Evolutionary conservation across 768 basidiomycete species (phyloP), one percentile per base, ranked within the genome.

Genomic region (Pleurotus tuoliensis): DNA sequence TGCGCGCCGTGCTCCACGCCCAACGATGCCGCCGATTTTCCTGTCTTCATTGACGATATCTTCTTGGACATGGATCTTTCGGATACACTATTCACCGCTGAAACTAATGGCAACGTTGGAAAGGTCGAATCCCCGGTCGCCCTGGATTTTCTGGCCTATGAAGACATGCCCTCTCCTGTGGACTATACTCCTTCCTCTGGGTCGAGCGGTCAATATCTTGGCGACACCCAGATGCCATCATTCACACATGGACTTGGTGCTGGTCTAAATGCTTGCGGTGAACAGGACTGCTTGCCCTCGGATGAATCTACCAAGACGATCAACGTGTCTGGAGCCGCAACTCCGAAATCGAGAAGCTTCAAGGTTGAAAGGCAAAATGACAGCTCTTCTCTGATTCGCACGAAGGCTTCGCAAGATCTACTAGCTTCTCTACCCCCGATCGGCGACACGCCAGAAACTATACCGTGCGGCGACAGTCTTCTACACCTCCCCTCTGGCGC

Each of bases 381-480:
- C 22, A 30, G 18, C n/a, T 41, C 51, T 53, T 39, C 51, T 22
- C 20, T 41, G n/a, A 15, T 53, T 22, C 39, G 22, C 4, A 22
- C 12, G 37, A n/a, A 53, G 3, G 39, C 51, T 22, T 53, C 51
- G 11, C 34, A 39, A 20, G 20, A 39, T 40, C 22, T 53, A 41
- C 15, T 39, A 3, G 20, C 51, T 18, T 53, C 51, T 12, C 39
- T 40, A 22, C 51, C 39, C 20, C 37, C 51, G 18, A 41, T 41
- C 51, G 20, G 41, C 5, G 51, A 53, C 25, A 52, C 25, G 22
- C 12, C 50, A 5, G 34, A 37, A 18, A 15, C 34, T 11, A 40
- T 52, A 15, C 50, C 50, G 1, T 52, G 38, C 37, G 51, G 51
- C n/a, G 39, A 53, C 18, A 53, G 51, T 41, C n/a, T 53, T 9